A percentile compares a stretch with the other conserved stretches of the same genome.
These are phyloP conservation scores for Oryza meyeriana DNA, from an alignment of 176 grass and related monocot genomes.

Conservation along the genomic window DNA sequence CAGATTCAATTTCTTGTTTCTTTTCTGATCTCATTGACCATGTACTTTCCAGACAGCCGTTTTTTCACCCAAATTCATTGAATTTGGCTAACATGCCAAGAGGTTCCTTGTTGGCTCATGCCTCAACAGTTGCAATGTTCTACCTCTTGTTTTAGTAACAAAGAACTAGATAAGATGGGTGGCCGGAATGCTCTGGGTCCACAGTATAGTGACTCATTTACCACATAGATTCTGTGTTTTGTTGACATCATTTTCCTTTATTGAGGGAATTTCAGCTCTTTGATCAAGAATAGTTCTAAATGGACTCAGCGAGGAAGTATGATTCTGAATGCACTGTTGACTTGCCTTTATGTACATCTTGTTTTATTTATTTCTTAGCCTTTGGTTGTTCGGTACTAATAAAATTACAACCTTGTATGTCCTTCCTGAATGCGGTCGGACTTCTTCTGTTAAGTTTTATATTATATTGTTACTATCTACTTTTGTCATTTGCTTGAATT, in stretches of 20 bases:
- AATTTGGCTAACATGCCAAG: conserved; percentile 44
- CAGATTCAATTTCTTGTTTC: not conserved
- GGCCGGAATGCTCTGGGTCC: not conserved
- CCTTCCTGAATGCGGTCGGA: not conserved
- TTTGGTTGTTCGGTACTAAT: not conserved
- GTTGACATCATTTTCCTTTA: not conserved
- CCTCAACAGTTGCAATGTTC: conserved; percentile 36
- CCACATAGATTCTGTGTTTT: not conserved
- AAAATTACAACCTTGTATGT: not conserved
- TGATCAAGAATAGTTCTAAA: not conserved
- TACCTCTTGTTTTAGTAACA: not conserved
- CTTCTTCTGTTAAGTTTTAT: not conserved
- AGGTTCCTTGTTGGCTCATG: conserved; percentile 34
- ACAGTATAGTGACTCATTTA: not conserved
- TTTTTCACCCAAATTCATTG: conserved; percentile 20
- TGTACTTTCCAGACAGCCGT: conserved; percentile 20
- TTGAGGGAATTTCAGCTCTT: not conserved
- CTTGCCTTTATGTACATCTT: not conserved
- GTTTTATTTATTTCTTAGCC: not conserved
- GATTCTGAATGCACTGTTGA: not conserved
- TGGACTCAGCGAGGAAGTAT: not conserved
- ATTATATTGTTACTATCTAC: not conserved
- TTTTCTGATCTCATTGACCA: not conserved
- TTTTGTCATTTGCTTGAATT: not conserved
- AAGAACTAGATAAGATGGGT: not conserved